Conservation (phyloP, 306 rosid species). For the Citrullus colocynthis region DNA sequence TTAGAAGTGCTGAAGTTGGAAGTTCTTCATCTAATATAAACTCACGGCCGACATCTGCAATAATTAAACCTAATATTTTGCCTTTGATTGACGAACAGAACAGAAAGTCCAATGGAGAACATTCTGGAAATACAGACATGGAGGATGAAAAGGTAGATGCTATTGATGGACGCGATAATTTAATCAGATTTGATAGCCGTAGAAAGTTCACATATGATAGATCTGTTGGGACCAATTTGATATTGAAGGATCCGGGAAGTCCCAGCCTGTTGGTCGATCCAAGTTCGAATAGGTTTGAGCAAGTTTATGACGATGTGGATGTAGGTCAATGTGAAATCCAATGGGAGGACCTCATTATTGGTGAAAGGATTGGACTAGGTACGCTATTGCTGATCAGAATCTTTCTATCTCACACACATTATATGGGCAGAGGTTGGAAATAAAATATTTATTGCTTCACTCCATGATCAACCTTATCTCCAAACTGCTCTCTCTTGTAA, state of each 20-base stretch:
- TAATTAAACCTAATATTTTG: constrained; percentile 19
- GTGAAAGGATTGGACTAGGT: constrained; percentile 98
- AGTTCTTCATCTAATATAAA: constrained; percentile 15
- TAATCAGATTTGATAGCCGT: constrained; percentile 28
- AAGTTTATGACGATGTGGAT: constrained; percentile 79
- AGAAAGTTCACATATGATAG: constrained; percentile 48
- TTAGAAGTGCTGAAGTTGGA: constrained; percentile 24
- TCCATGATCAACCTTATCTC: neutral
- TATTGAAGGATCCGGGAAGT: constrained; percentile 49
- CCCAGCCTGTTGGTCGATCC: constrained; percentile 39
- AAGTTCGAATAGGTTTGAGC: constrained; percentile 42
- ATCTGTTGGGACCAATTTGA: constrained; percentile 46
- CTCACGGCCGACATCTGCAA: constrained; percentile 20
- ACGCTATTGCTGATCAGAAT: constrained; percentile 19
- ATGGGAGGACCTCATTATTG: constrained; percentile 87
- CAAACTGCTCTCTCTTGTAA: neutral
- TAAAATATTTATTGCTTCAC: neutral
- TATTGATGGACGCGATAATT: constrained; percentile 27
- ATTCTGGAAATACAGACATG: constrained; percentile 12
- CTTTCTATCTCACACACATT: neutral
- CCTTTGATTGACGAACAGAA: constrained; percentile 24
- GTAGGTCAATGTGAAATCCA: constrained; percentile 91
- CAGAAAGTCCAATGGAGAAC: constrained; percentile 21
- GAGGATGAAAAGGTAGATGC: constrained; percentile 20
- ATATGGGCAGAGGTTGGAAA: neutral